Base-by-base conservation (phyloP, 805 yeast genomes). In the Candida xiaguanensis region DNA sequence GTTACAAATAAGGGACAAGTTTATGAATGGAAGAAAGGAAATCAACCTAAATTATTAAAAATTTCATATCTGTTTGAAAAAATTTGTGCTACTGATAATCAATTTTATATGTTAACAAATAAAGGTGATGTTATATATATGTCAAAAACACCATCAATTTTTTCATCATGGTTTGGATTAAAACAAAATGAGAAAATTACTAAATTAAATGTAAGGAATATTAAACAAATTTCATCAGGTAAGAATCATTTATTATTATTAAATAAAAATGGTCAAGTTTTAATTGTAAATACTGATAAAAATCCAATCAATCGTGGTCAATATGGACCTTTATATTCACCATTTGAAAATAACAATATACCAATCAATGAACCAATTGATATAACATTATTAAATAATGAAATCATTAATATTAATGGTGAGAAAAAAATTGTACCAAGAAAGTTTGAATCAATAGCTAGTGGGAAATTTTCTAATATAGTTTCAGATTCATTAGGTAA, bases 261-360 rank as follows among this genome's bases (percentile, higher is more conserved):
- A 27, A 71, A 87, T 0, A 63, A 70, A 28, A 53, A 68, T 8
- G 89, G 90, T 1, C 68, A 77, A 24, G 80, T 85, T 0, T 82
- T 72, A 47, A 67, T 85, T 1, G 67, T 78, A 8, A 74, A 85
- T 12, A 79, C 95, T 0, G 84, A 84, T 1, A 44, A 59, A 2
- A 47, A 52, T 11, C 56, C 64, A n/a, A 60, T 67, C 4, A 71
- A 72, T 34, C 56, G 53, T 48, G 98, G 98, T 3, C 97, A 93
- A 62, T 86, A 75, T 60, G 98, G 97, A 14, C 93, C 95, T 1
- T 60, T 65, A 11, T 76, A 69, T 46, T 78, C 95, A 1, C 90
- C 85, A 41, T 79, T 79, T 51, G 77, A 58, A 4, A 71, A 77
- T 0, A 34, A 35, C 7, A 30, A 36, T n/a, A 45, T 61, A 2